Conservation (phyloP, 352 stramenopile genomes). For the Pythium aquatile region DNA sequence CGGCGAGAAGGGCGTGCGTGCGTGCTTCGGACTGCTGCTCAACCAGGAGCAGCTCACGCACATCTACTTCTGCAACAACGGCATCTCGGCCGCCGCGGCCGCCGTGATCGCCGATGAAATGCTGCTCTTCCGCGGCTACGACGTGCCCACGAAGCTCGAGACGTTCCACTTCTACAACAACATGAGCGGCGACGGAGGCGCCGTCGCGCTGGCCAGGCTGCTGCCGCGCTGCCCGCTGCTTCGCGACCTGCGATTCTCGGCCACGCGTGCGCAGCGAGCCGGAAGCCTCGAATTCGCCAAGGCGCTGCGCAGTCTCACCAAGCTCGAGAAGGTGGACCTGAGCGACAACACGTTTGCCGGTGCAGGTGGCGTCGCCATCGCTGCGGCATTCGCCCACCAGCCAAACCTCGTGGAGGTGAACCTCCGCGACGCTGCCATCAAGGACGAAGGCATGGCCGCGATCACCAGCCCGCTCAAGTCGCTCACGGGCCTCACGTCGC, state of each 20-base stretch:
- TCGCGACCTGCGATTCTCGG: constrained; percentile 92
- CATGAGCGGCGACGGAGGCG: constrained; percentile 94
- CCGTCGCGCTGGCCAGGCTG: constrained; percentile 83
- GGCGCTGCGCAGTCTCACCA: constrained; percentile 60
- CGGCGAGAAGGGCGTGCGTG: constrained; percentile 92
- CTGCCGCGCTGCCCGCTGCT: constrained; percentile 84
- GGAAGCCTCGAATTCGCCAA: constrained; percentile 89
- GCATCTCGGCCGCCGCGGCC: constrained; percentile 88
- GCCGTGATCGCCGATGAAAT: constrained; percentile 87
- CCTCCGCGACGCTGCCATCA: constrained; percentile 88
- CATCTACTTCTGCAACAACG: constrained; percentile 95
- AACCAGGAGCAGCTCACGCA: constrained; percentile 74
- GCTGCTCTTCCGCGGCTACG: constrained; percentile 69
- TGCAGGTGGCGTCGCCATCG: constrained; percentile 84
- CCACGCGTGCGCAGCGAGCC: constrained; percentile 83
- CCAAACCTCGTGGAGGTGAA: constrained; percentile 82
- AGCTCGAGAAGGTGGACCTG: constrained; percentile 89
- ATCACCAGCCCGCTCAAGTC: constrained; percentile 79
- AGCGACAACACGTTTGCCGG: constrained; percentile 94
- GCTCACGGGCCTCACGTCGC: constrained; percentile 42
- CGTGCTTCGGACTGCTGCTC: constrained; percentile 86
- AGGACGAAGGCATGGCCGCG: constrained; percentile 86
- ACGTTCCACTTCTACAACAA: constrained; percentile 98
- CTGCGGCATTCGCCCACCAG: constrained; percentile 71
- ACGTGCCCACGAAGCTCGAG: constrained; percentile 80